Evolutionary conservation across 2,329 filamentous ascomycete genomes (phyloP).

Genomic region (Orbilia oligospora): DNA sequence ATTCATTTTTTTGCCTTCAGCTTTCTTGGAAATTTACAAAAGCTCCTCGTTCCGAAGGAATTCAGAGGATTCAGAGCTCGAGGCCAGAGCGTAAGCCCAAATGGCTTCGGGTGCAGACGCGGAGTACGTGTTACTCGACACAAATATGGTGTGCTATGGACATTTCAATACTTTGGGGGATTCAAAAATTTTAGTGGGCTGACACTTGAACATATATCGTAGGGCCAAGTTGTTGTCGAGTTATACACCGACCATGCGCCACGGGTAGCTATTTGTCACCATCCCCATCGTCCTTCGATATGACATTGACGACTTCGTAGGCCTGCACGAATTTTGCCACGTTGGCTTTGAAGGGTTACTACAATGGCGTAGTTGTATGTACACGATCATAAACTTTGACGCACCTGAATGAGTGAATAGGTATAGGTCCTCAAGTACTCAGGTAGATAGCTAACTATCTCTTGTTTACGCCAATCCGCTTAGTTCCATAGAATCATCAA

Average conservation of each 20-base stretch:
- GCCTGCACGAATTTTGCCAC: slow-evolving; percentile 90
- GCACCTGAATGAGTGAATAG: not conserved
- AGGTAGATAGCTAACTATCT: not conserved
- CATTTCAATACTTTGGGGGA: not conserved
- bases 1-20: not conserved
- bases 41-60: not conserved
- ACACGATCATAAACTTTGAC: not conserved
- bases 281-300: slow-evolving; percentile 6
- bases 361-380: slow-evolving; percentile 77
- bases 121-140: slow-evolving; percentile 84
- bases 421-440: too few species aligned
- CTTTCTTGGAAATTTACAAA: not conserved
- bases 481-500: slow-evolving; percentile 93
- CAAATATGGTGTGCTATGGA: slow-evolving; percentile 78
- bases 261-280: slow-evolving; percentile 68
- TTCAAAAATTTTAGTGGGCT: not conserved
- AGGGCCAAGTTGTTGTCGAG: slow-evolving; percentile 89
- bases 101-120: slow-evolving; percentile 72
- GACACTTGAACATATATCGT: not conserved
- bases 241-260: slow-evolving; percentile 92
- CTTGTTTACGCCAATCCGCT: not conserved
- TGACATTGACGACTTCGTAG: slow-evolving; percentile 65
- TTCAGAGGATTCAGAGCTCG: not conserved
- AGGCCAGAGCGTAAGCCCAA: not conserved
- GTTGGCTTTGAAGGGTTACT: slow-evolving; percentile 86